Evolutionary conservation across 805 yeast species (phyloP), one percentile per base, ranked within the genome.

Genomic region (Starmera caribaea): DNA sequence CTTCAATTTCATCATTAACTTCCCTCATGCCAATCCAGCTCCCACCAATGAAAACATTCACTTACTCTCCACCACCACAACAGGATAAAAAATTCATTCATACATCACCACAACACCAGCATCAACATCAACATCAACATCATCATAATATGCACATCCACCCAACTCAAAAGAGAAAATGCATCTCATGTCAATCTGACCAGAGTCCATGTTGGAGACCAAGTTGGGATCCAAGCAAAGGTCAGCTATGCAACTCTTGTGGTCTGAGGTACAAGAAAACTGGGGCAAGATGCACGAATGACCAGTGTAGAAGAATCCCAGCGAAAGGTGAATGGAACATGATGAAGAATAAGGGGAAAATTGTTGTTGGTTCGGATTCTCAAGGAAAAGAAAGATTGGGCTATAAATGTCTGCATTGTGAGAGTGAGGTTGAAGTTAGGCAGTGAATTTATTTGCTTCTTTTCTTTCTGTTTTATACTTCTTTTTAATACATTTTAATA

Each of bases 191-290:
- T 62, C 87, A 88, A 7, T 77, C 92, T 1, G 81, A 79, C 41
- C 92, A 84, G 50, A 84, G 95, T 6, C 98, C 98, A 5, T 90
- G 98, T 61, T 90, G 98, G 98, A 75, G 98, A 56, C 98, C 98
- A 2, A 82, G 95, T 5, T 90, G 98, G 98, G 79, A 90, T 3
- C 69, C 78, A 24, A 68, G 79, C 47, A 87, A 83, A 45, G 97
- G 97, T n/a, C 97, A 89, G 64, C 71, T 90, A 49, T 90, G 98
- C 67, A 90, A 90, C 58, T 86, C 96, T 1, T 90, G 98, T 63
- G 98, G 98, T 1, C 68, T 90, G 51, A 71, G 98, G 47, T 90
- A 85, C 65, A 89, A 92, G 61, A 90, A 90, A 65, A 89, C 97
- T 0, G 84, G 86, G 24, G 95, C 95, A 3, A 73, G 97, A 54